Evolutionary conservation across 2,329 filamentous ascomycete genomes (phyloP).

Genomic region (Ceratocystis colombiana): DNA sequence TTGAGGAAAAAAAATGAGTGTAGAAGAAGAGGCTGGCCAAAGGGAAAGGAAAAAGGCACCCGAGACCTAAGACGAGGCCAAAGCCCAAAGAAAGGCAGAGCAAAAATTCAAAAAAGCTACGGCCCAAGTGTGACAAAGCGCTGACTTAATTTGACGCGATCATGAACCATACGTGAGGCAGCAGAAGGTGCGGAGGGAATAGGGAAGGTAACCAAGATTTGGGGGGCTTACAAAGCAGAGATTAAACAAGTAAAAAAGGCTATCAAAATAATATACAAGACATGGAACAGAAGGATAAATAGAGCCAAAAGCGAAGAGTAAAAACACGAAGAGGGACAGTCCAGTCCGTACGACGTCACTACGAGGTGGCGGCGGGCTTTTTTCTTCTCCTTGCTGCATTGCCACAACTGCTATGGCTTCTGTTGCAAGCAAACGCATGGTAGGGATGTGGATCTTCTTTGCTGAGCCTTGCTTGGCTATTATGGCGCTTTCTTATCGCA

Average conservation of each 20-base stretch:
- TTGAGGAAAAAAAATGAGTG: background rate
- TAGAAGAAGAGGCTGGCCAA: background rate
- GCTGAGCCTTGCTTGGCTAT: too few relatives aligned
- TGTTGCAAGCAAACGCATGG: background rate
- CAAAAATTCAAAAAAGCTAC: background rate
- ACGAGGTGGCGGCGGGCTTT: background rate
- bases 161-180: background rate
- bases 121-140: constrained; percentile 12
- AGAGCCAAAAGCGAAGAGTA: too few relatives aligned
- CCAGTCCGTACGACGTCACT: background rate
- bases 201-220: background rate
- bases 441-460: too few relatives aligned
- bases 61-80: background rate
- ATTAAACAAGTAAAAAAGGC: background rate
- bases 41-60: background rate
- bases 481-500: too few relatives aligned
- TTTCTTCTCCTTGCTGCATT: background rate
- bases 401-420: constrained; percentile 5
- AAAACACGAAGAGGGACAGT: too few relatives aligned
- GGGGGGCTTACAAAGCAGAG: background rate
- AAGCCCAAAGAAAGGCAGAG: background rate
- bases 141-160: background rate
- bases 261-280: background rate
- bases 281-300: background rate
- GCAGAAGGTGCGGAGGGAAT: background rate